Evolutionary conservation across 2,329 filamentous ascomycete genomes (phyloP).

Genomic region (Madurella fahalii): DNA sequence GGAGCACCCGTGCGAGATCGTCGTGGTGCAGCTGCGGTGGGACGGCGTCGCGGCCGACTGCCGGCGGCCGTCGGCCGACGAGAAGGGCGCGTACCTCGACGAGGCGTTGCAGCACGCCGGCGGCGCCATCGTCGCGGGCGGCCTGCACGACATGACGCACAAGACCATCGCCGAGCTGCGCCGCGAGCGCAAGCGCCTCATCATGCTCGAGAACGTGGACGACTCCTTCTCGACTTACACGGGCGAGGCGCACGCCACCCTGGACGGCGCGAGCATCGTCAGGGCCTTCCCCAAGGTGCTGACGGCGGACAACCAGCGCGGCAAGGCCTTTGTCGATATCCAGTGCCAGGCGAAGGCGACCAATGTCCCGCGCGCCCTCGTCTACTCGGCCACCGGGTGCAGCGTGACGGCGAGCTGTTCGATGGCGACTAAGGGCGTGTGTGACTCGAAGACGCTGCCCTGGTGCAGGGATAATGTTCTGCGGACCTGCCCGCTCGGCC

Average conservation of each 20-base stretch:
- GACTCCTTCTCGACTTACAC: slow-evolving; percentile 40
- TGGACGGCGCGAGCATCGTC: slow-evolving; percentile 37
- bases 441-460: slow-evolving; percentile 45
- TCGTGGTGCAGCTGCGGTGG: slow-evolving; percentile 48
- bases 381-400: slow-evolving; percentile 41
- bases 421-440: slow-evolving; percentile 45
- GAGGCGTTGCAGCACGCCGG: slow-evolving; percentile 31
- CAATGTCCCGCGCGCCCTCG: slow-evolving; percentile 44
- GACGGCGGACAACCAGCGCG: slow-evolving; percentile 29
- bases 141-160: slow-evolving; percentile 33
- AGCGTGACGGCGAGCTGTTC: slow-evolving; percentile 43
- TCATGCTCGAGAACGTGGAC: slow-evolving; percentile 35
- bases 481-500: slow-evolving; percentile 34
- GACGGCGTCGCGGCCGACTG: slow-evolving; percentile 48
- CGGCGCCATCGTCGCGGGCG: slow-evolving; percentile 29
- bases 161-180: slow-evolving; percentile 34
- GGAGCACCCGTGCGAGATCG: slow-evolving; percentile 40
- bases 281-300: slow-evolving; percentile 34
- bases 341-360: slow-evolving; percentile 51
- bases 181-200: slow-evolving; percentile 33
- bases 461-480: slow-evolving; percentile 41
- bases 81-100: slow-evolving; percentile 37
- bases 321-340: slow-evolving; percentile 38
- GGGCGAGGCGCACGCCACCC: slow-evolving; percentile 39
- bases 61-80: slow-evolving; percentile 37